Evolutionary conservation across 495 filamentous ascomycete genomes (phyloP).

Genomic region (Lasiosphaeria ovina): DNA sequence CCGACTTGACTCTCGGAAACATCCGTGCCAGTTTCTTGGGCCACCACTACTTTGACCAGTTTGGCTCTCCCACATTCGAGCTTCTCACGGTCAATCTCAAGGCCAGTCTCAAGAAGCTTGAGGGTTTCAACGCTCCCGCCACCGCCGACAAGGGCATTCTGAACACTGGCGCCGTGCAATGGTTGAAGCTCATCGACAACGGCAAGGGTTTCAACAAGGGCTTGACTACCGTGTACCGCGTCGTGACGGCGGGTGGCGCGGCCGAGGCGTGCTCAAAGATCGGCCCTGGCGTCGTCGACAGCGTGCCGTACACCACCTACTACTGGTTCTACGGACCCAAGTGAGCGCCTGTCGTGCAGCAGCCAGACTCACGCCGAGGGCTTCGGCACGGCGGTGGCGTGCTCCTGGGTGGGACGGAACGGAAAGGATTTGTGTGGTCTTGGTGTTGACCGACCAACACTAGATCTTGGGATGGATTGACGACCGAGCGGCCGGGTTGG

Average conservation of each 20-base stretch:
- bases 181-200: constrained; percentile 57
- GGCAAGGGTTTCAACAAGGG: constrained; percentile 45
- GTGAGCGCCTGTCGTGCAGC: constrained; percentile 7
- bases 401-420: neutral
- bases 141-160: constrained; percentile 42
- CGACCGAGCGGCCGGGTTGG: too few species aligned
- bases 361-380: neutral
- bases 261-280: constrained; percentile 47
- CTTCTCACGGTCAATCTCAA: constrained; percentile 38
- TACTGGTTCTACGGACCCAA: constrained; percentile 65
- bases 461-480: constrained; percentile 2
- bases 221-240: constrained; percentile 59
- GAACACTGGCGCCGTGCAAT: constrained; percentile 57
- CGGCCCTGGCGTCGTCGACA: constrained; percentile 40
- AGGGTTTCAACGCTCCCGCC: constrained; percentile 50
- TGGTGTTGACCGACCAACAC: neutral
- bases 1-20: constrained; percentile 30
- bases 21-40: constrained; percentile 47
- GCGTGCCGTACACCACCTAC: constrained; percentile 63
- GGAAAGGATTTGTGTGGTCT: neutral
- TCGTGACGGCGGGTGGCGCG: constrained; percentile 64
- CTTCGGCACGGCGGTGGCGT: neutral
- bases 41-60: constrained; percentile 63
- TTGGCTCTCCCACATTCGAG: constrained; percentile 56
- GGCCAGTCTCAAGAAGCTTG: constrained; percentile 46